phyloP scores from a whole-genome alignment of 2,329 filamentous ascomycete species.

The Coleophoma cylindrospora region DNA sequence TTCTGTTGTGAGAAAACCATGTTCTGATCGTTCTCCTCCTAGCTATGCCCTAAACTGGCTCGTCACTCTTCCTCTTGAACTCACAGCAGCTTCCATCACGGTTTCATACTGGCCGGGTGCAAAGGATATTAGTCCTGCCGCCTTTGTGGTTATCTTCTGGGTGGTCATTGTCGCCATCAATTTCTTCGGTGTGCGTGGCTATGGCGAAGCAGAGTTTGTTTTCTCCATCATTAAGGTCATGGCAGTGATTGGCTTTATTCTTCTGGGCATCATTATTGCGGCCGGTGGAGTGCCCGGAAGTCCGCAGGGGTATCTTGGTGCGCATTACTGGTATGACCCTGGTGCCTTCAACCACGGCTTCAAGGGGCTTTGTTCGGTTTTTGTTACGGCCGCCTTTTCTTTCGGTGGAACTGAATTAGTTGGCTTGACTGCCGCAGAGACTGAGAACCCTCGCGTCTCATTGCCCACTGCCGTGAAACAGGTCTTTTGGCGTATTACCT shows the following conservation, averaged over 20 bases:
- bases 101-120: conserved; percentile 67
- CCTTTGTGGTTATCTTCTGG: conserved; percentile 82
- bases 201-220: conserved; percentile 83
- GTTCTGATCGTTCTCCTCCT: background rate
- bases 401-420: conserved; percentile 48
- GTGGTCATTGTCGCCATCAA: conserved; percentile 74
- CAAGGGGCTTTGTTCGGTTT: conserved; percentile 44
- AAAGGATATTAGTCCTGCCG: conserved; percentile 46
- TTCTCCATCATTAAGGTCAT: conserved; percentile 83
- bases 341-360: conserved; percentile 41
- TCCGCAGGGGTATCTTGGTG: conserved; percentile 42
- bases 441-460: conserved; percentile 39
- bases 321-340: conserved; percentile 41
- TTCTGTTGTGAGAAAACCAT: background rate
- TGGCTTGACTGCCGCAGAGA: conserved; percentile 46
- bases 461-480: conserved; percentile 47
- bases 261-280: conserved; percentile 52
- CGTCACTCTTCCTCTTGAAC: conserved; percentile 74
- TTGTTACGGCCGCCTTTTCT: conserved; percentile 46
- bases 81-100: conserved; percentile 80
- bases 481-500: conserved; percentile 47
- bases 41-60: conserved; percentile 85
- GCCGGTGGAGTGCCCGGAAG: conserved; percentile 53
- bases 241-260: conserved; percentile 63
- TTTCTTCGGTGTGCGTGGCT: conserved; percentile 80